Conservation (phyloP, 192 early-diverging fungal species). For the Mortierella alpina region DNA sequence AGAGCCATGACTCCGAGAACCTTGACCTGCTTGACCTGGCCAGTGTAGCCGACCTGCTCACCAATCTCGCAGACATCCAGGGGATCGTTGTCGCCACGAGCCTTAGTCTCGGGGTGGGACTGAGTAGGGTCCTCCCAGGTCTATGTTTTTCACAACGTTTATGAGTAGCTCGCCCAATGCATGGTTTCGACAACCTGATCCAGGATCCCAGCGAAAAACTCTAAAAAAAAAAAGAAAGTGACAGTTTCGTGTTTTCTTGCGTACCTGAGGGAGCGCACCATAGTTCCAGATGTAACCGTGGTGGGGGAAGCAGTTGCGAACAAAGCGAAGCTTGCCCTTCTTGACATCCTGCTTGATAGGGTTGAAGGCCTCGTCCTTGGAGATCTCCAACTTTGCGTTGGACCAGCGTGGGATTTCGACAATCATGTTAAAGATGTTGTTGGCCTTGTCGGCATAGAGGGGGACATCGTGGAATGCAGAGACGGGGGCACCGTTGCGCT, state of each 20-base stretch:
- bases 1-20: conserved; percentile 98
- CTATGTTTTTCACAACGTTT: conserved; percentile 27
- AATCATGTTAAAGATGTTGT: conserved; percentile 97
- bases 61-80: conserved; percentile 99
- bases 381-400: conserved; percentile 99
- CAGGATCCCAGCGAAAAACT: neutral
- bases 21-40: conserved; percentile 99
- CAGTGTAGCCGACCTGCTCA: conserved; percentile 89
- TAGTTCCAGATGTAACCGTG: conserved; percentile 99
- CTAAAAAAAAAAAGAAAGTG: neutral
- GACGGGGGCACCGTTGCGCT: conserved; percentile 85
- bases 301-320: conserved; percentile 99
- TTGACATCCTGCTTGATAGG: conserved; percentile 99
- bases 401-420: conserved; percentile 99
- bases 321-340: conserved; percentile 98
- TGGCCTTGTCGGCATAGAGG: conserved; percentile 89
- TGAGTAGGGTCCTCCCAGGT: conserved; percentile 99
- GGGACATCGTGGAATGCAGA: conserved; percentile 99
- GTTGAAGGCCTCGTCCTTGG: conserved; percentile 96
- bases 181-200: too few relatives aligned
- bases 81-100: conserved; percentile 96
- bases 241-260: neutral
- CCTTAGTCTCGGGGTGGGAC: conserved; percentile 93
- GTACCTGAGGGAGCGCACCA: conserved; percentile 94
- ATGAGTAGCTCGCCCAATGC: too few relatives aligned